phyloP scores from a whole-genome alignment of 2,329 filamentous ascomycete species.

The Colletotrichum neosansevieriae region DNA sequence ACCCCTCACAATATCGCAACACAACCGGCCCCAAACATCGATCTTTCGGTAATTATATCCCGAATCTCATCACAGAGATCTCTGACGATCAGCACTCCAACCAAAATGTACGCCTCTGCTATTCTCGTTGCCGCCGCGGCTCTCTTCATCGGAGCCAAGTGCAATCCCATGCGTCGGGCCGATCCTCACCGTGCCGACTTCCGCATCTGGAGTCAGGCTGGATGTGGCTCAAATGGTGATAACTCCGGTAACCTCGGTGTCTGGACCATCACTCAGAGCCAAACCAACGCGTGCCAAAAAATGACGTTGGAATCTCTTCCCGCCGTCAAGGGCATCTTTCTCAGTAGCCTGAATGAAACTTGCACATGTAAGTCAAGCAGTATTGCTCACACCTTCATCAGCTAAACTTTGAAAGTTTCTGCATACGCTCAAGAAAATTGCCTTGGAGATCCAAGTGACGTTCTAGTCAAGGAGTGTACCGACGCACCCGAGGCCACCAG shows the following conservation, averaged over 20 bases:
- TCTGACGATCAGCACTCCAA: background rate
- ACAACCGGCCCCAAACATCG: no score
- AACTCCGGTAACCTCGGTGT: conserved; percentile 27
- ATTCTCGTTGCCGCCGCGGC: conserved; percentile 3
- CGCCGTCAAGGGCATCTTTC: conserved; percentile 10
- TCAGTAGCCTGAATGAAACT: background rate
- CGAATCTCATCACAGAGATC: background rate
- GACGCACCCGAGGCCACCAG: background rate
- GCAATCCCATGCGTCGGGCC: conserved; percentile 9
- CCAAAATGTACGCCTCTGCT: background rate
- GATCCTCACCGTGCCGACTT: conserved; percentile 24
- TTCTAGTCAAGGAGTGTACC: background rate
- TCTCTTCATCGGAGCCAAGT: conserved; percentile 10
- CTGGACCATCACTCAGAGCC: conserved; percentile 23
- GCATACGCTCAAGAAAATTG: conserved; percentile 11
- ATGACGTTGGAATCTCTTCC: background rate
- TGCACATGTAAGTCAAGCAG: background rate
- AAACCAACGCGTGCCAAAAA: conserved; percentile 11
- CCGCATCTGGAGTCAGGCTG: conserved; percentile 27
- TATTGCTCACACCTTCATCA: background rate
- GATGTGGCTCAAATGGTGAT: conserved; percentile 7
- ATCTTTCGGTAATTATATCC: no score
- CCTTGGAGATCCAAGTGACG: background rate
- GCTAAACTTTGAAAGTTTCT: conserved; percentile 2
- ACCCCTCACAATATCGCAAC: no score